phyloP scores from a whole-genome alignment of 139 green algal species.

The Volvox reticuliferus region DNA sequence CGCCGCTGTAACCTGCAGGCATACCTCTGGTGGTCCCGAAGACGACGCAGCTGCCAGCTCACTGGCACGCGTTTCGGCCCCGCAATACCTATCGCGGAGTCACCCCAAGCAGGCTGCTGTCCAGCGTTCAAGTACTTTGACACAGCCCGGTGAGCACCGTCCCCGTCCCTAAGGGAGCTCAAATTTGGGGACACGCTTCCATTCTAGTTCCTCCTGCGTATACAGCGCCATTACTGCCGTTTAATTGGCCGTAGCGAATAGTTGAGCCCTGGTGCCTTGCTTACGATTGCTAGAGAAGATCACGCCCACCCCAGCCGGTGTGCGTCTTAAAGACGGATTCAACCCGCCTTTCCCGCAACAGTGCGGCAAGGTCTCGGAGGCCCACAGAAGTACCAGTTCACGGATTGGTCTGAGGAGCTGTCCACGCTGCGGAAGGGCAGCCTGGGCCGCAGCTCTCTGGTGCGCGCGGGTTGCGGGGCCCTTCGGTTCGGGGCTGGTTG shows the following conservation, averaged over 20 bases:
- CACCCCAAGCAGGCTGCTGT: neutral
- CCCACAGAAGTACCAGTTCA: slow-evolving; percentile 24
- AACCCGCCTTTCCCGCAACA: neutral
- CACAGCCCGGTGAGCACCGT: neutral
- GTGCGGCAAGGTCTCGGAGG: neutral
- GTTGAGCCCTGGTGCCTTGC: too few species aligned
- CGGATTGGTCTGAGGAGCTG: slow-evolving; percentile 29
- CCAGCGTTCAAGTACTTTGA: neutral
- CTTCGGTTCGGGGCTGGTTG: too few species aligned
- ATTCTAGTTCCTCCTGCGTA: too few species aligned
- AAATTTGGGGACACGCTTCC: too few species aligned
- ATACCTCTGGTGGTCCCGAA: neutral
- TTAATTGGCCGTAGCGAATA: too few species aligned
- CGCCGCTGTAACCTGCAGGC: neutral
- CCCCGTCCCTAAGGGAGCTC: too few species aligned
- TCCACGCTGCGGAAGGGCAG: slow-evolving; percentile 1
- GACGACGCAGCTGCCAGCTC: neutral
- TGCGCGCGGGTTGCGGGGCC: neutral
- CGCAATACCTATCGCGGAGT: neutral
- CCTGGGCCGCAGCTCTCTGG: neutral
- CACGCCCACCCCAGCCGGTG: too few species aligned
- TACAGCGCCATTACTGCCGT: too few species aligned
- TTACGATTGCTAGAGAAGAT: too few species aligned
- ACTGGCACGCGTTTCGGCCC: neutral
- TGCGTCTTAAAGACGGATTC: too few species aligned